Percentiles rank a stretch among this genome's conserved stretches.
phyloP scores from a whole-genome alignment of 306 rosid species.

The Casuarina equisetifolia region DNA sequence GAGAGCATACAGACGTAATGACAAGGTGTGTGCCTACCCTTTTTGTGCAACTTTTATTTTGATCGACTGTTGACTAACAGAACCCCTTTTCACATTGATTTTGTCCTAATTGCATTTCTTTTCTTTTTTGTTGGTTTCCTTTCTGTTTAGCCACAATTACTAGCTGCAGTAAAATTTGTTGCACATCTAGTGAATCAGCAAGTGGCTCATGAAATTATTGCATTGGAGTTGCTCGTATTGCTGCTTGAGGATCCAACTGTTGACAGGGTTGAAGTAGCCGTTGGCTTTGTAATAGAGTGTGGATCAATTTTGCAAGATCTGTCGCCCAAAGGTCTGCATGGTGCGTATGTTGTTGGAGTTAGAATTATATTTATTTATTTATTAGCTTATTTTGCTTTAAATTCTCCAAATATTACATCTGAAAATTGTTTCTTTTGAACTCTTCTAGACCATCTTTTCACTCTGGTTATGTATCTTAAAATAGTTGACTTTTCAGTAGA shows the following conservation, averaged over 20 bases:
- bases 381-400: neutral
- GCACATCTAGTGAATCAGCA: conserved; percentile 95
- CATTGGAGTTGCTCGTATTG: conserved; percentile 83
- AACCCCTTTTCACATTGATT: neutral
- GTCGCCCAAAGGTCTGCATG: conserved; percentile 89
- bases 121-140: conserved; percentile 17
- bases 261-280: conserved; percentile 97
- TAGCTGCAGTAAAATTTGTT: conserved; percentile 88
- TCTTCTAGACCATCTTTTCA: neutral
- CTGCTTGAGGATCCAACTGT: conserved; percentile 88
- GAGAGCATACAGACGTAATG: conserved; percentile 90
- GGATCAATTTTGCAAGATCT: conserved; percentile 88
- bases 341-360: conserved; percentile 50
- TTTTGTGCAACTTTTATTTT: conserved; percentile 2
- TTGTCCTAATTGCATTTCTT: neutral
- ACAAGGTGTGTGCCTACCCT: conserved; percentile 55
- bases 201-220: conserved; percentile 90
- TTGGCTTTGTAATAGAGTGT: conserved; percentile 89
- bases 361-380: neutral
- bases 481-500: neutral
- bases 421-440: no score
- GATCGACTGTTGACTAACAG: neutral
- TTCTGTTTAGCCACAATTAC: conserved; percentile 72
- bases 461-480: neutral
- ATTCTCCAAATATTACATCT: neutral